Conservation (phyloP, 106 monocot genomes). For the Amphibolis antarctica region DNA sequence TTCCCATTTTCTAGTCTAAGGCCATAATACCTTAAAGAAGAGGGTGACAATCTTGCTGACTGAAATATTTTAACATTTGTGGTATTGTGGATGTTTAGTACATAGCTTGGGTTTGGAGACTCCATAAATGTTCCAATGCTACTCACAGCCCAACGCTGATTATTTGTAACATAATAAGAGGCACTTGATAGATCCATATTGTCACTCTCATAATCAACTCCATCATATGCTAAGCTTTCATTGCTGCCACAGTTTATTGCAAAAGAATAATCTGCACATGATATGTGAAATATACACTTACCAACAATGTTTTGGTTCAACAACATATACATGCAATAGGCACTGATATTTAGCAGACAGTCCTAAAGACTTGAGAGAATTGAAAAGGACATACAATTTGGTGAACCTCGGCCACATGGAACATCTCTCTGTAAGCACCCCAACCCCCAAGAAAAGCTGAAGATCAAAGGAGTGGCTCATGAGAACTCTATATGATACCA, state of each 20-base stretch:
- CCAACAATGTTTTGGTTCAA: neutral
- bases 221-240: conserved; percentile 27
- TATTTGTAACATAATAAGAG: conserved; percentile 60
- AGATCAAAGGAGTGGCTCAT: conserved; percentile 25
- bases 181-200: conserved; percentile 38
- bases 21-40: conserved; percentile 85
- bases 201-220: conserved; percentile 46
- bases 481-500: neutral
- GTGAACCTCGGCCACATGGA: conserved; percentile 49
- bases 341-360: neutral
- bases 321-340: neutral
- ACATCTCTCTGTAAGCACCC: conserved; percentile 59
- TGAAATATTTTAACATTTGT: conserved; percentile 59
- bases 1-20: conserved; percentile 85
- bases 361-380: too few species aligned
- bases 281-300: neutral
- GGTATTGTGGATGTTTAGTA: conserved; percentile 40
- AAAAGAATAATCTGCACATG: conserved; percentile 44
- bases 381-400: conserved; percentile 42
- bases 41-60: conserved; percentile 62
- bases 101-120: conserved; percentile 27
- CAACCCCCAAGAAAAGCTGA: conserved; percentile 36
- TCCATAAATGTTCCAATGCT: conserved; percentile 50
- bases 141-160: conserved; percentile 56
- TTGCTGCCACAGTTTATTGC: conserved; percentile 68